Conservation (phyloP, 768 basidiomycete genomes). For the Agrocybe pediades region DNA sequence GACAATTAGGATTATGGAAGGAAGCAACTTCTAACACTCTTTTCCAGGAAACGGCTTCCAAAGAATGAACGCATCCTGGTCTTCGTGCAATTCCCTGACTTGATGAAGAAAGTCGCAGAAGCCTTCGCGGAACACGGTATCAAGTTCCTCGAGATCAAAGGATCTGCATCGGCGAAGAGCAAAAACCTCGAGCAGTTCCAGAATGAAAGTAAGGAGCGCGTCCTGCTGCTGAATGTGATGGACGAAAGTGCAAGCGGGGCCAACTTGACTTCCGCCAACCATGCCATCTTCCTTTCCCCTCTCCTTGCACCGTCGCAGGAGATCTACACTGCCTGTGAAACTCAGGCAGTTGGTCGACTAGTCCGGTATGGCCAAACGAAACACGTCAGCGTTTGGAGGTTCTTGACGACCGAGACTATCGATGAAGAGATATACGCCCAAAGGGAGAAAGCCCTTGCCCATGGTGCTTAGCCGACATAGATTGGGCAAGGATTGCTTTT, state of each 20-base stretch:
- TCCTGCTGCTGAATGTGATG: slow-evolving; percentile 88
- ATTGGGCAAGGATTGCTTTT: slow-evolving; percentile 4
- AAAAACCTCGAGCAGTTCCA: slow-evolving; percentile 88
- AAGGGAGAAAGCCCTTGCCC: slow-evolving; percentile 34
- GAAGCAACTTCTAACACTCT: slow-evolving; percentile 2
- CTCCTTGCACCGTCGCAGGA: slow-evolving; percentile 81
- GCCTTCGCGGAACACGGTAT: slow-evolving; percentile 75
- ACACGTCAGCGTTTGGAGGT: slow-evolving; percentile 80
- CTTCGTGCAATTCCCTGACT: slow-evolving; percentile 95
- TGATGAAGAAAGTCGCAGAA: slow-evolving; percentile 89
- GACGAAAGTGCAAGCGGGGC: slow-evolving; percentile 95
- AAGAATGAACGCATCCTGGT: slow-evolving; percentile 83
- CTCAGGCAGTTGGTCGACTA: slow-evolving; percentile 82
- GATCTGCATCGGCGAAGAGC: slow-evolving; percentile 74
- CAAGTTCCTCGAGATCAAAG: slow-evolving; percentile 79
- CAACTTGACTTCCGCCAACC: slow-evolving; percentile 91
- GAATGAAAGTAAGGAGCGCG: slow-evolving; percentile 72
- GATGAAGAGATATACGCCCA: slow-evolving; percentile 82
- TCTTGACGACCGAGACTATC: slow-evolving; percentile 85
- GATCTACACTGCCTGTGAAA: slow-evolving; percentile 82
- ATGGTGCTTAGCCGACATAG: slow-evolving; percentile 12
- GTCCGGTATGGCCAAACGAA: slow-evolving; percentile 84
- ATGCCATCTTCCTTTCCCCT: slow-evolving; percentile 93
- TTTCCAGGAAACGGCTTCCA: slow-evolving; percentile 61
- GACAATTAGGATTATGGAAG: slow-evolving; percentile 3